Base-by-base conservation (phyloP, 176 grass and related monocot species). In the Thalia dealbata region DNA sequence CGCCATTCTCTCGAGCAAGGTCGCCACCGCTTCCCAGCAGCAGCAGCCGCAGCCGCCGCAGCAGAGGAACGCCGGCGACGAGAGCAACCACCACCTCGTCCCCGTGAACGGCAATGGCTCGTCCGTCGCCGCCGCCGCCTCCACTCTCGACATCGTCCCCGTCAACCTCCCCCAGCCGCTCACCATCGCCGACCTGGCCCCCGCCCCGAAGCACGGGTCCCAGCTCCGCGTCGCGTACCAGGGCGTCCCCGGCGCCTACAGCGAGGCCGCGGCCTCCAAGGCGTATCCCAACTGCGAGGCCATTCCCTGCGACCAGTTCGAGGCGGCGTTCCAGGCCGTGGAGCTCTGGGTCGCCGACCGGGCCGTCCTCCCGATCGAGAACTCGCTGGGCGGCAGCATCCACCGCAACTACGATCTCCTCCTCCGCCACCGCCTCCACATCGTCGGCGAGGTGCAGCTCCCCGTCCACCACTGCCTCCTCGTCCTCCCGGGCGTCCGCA, bases 1-100 rank as follows among this genome's bases (percentile, higher is more conserved):
- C 70, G 84, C 90, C 46, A 89, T 97, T 68, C 90, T 97, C 24
- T 92, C 90, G 54, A 84, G 93, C 89, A 92, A 92, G 78, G 85
- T 76, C 61, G 84, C 76, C 38, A 79, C 81, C 35, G 76, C 78
- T 66, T 78, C 32, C 80, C 35, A 42, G 61, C 65, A 41, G 26
- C 64, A 21, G 1, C 30, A 10, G 13, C 32, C 35, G 30, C 30
- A 12, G 52, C 52, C 52, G 18, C 52, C 2, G 52, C 52, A 55
- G 13, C 52, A 55, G 16, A 3, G 45, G 32, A 9, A 3, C 24
- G 30, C 58, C 26, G 30, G 42, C 26, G 10, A 58, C 16, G 73
- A 87, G 16, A 65, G 70, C 16, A n/a, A 64, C 23, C 61, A 76
- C 30, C 67, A 84, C 27, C 22, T 86, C 61, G 73, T 81, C 66